Evolutionary conservation across 768 basidiomycete genomes (phyloP).

Genomic region (Ramaria rubella): DNA sequence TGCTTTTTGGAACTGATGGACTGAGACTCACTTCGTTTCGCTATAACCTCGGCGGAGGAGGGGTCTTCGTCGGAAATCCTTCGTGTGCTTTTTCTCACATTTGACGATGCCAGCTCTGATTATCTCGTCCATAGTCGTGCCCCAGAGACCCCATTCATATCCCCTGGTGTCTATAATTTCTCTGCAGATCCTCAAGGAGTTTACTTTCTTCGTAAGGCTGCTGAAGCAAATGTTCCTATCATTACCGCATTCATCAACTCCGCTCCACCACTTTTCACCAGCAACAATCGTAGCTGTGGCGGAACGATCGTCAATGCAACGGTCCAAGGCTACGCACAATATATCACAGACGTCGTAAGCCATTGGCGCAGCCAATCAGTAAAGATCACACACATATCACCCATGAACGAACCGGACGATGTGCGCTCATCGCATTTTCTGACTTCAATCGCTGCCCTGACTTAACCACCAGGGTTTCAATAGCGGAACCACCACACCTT

Average conservation of each 20-base stretch:
- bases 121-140: not conserved
- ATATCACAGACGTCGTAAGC: slow-evolving; percentile 34
- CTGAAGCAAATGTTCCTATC: slow-evolving; percentile 28
- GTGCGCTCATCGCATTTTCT: slow-evolving; percentile 7
- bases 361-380: slow-evolving; percentile 35
- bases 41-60: slow-evolving; percentile 39
- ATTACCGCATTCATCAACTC: slow-evolving; percentile 40
- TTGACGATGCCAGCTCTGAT: not conserved
- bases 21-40: slow-evolving; percentile 38
- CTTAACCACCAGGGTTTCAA: not conserved
- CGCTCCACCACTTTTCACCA: slow-evolving; percentile 24
- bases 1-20: slow-evolving; percentile 34
- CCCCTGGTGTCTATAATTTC: slow-evolving; percentile 35
- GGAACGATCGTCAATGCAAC: slow-evolving; percentile 18
- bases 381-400: slow-evolving; percentile 34
- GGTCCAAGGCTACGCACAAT: slow-evolving; percentile 36
- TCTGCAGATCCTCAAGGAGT: slow-evolving; percentile 33
- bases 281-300: slow-evolving; percentile 15
- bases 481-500: slow-evolving; percentile 30
- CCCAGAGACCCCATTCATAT: slow-evolving; percentile 12
- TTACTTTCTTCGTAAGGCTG: slow-evolving; percentile 36
- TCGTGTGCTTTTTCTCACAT: not conserved
- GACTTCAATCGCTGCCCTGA: not conserved
- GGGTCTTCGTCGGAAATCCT: slow-evolving; percentile 35
- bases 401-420: slow-evolving; percentile 39